Base-by-base conservation (phyloP, 73 alveolate genomes). In the Paramecium octaurelia region DNA sequence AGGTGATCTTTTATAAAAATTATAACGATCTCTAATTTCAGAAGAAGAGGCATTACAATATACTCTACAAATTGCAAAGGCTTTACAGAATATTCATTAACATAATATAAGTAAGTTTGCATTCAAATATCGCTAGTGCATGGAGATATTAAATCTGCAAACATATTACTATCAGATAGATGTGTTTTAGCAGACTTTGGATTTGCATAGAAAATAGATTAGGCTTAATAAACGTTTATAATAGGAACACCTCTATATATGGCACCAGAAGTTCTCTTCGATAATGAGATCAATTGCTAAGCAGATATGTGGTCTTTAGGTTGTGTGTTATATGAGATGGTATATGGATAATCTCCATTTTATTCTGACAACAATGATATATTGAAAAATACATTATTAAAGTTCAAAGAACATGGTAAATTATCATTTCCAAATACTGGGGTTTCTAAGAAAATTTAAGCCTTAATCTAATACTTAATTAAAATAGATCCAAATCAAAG, bases 231-330 rank as follows among this genome's bases (percentile, higher is more conserved):
- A 40, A 46, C 75, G 5, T 80, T 18, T 23, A 40, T 80, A 18
- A 80, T 80, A 3, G 91, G 91, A 1, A 80, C 91, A 14, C 91
- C 91, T 24, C 46, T 80, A 3, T 80, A 80, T 46, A 80, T 80
- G 91, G 91, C 91, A 21, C 91, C 91, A 24, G 91, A 80, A 43
- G 91, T 80, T 0, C 75, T 80, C 14, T 80, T 80, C 24, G 73
- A 46, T 8, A 80, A 80, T 80, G 50, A 80, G n/a, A 24, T 42
- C 1, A 80, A 27, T 24, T 40, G 76, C 12, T 14, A 27, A 24
- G 93, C 95, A 54, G 97, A 94, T 80, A 92, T 94, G 50, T 94
- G 97, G 97, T 94, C 97, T 48, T 77, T 94, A 18, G 97, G 97
- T 3, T 94, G 96, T 46, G 97, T 94, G 9, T 86, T 94, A 10